Evolutionary conservation across 257 asterid species (phyloP), one percentile per base, ranked within the genome.

Genomic region (Solanum paucissectum): DNA sequence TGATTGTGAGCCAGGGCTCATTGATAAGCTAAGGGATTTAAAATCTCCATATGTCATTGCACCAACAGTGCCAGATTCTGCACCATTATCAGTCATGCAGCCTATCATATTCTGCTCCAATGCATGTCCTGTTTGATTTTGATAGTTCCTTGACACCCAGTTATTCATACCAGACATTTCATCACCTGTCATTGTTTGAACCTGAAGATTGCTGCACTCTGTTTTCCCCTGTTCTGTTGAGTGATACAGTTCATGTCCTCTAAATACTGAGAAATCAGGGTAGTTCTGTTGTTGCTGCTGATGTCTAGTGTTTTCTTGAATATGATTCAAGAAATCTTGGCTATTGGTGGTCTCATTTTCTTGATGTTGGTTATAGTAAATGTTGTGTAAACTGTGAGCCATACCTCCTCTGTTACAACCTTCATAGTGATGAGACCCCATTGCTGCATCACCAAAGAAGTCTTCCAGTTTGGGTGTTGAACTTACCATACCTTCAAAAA

Each of bases 1-100:
- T 5, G 98, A 95, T 85, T 97, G 98, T 1, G 99, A 95, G 11
- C 98, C 98, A 20, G 99, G 98, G 93, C 98, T 95, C 99, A 97
- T 95, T 21, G 99, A 95, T 85, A 97, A 88, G 90, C 93, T 97
- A 82, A 97, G 86, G 25, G 98, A 90, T 69, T 97, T 96, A 87
- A 97, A 84, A 87, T 97, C 98, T 9, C 98, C 95, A 84, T 93
- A 95, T 3, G 95, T 96, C 88, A 92, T 79, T 55, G 94, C 83
- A 52, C 93, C 92, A 89, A 89, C 79, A 38, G 91, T 81, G 27
- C 88, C 90, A 72, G 94, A 55, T 77, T 90, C 94, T 10, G 87
- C 91, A 42, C 88, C 92, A 82, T 87, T 91, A 38, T 89, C 92
- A 73, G 83, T 92, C 84, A 89, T 69, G 85, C 90, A 82, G 64